Conservation (phyloP, 2,329 filamentous ascomycete species). For the Albophoma yamanashiensis region DNA sequence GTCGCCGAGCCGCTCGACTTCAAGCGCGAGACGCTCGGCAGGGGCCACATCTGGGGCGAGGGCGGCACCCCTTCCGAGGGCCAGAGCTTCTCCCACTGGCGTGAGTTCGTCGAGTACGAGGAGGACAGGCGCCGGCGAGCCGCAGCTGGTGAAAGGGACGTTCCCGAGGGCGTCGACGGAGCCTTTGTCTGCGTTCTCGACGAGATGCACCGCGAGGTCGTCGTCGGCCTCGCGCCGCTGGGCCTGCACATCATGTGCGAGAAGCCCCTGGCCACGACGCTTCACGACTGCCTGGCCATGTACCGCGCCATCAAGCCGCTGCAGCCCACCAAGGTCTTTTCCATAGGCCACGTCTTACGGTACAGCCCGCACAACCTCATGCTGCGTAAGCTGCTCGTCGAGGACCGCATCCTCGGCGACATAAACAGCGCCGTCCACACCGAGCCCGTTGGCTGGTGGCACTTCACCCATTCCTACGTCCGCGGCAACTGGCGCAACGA, state of each 20-base stretch:
- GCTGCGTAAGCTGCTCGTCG: conserved; percentile 65
- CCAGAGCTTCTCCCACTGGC: conserved; percentile 65
- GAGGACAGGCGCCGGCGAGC: conserved; percentile 43
- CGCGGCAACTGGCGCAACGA: conserved; percentile 89
- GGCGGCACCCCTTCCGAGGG: conserved; percentile 37
- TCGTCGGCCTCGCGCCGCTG: conserved; percentile 60
- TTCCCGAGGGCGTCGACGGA: conserved; percentile 48
- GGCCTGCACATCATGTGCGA: conserved; percentile 84
- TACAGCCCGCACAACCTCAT: conserved; percentile 91
- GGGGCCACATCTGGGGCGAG: conserved; percentile 60
- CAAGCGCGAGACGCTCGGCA: conserved; percentile 63
- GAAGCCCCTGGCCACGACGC: conserved; percentile 77
- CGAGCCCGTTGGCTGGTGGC: conserved; percentile 94
- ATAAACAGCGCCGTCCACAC: conserved; percentile 81
- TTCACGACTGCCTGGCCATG: conserved; percentile 70
- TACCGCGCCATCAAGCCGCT: conserved; percentile 42
- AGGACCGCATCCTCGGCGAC: conserved; percentile 70
- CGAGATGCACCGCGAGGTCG: conserved; percentile 75
- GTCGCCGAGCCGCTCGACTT: conserved; percentile 73
- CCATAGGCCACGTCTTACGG: conserved; percentile 84
- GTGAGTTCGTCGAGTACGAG: conserved; percentile 67
- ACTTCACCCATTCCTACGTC: conserved; percentile 85
- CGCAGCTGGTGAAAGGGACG: conserved; percentile 32
- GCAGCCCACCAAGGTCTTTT: conserved; percentile 49
- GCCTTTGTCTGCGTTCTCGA: conserved; percentile 64